Evolutionary conservation across 768 basidiomycete genomes (phyloP), one percentile per base, ranked within the genome.

Genomic region (Lactarius hatsudake): DNA sequence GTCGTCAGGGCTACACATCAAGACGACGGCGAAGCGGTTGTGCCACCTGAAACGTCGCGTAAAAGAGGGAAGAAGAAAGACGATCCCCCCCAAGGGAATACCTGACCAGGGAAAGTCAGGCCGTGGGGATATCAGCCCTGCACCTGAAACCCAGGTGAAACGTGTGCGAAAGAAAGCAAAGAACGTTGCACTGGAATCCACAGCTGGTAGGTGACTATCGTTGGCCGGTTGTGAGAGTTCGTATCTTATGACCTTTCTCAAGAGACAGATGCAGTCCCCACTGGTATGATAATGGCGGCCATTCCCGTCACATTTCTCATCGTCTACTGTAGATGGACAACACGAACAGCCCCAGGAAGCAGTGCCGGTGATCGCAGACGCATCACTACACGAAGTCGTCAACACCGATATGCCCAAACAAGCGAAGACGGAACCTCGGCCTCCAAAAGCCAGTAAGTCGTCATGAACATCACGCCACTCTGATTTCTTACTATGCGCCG

Each of bases 191-290:
- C 12, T 56, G 28, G 57, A 42, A 43, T 23, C 40, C 17, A 20
- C 62, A 34, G 53, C 48, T 8, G 34, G 66, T 67, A 63, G 4
- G 66, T 67, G 61, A 53, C 38, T 18, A 38, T 42, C 18, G 6
- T 62, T 7, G 20, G 6, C 54, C 8, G 15, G 36, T 57, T 5
- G 42, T 62, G 32, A 61, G 30, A 8, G 18, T 17, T 48, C 32
- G 26, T 15, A 20, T 10, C 54, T 66, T 7, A 66, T 8, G 20
- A 9, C 5, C 26, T 7, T 23, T 61, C 42, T 45, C 34, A 57
- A 61, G 64, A 43, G 23, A 23, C 42, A n/a, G 36, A 20, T 56
- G 10, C 32, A 36, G n/a, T 30, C 12, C 28, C 42, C 5, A 30
- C 32, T 36, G 57, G 65, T 66, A 61, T 15, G 42, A n/a, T 61